Evolutionary conservation across 331 rosid genomes (phyloP).

Genomic region (Malus hybrid): DNA sequence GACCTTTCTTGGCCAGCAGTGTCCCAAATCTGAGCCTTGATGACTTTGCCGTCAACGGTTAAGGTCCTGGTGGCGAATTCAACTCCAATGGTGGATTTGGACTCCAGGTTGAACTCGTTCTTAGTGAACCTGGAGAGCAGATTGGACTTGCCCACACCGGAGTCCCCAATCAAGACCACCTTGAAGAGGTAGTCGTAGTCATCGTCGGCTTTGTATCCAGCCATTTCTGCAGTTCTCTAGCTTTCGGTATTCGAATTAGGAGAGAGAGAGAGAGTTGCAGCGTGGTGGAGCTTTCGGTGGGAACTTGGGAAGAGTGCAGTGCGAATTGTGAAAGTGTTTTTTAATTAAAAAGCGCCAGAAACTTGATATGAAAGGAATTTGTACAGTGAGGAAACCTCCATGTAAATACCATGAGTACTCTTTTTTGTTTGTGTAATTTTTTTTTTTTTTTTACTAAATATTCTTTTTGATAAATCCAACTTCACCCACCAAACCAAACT

Average conservation of each 20-base stretch:
- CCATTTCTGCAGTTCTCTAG: conserved; percentile 41
- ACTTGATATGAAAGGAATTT: neutral
- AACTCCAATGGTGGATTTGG: conserved; percentile 98
- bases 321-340: conserved; percentile 21
- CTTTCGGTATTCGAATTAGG: neutral
- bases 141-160: conserved; percentile 96
- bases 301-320: neutral
- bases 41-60: conserved; percentile 75
- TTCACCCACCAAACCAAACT: no score
- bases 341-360: conserved; percentile 19
- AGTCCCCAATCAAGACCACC: conserved; percentile 92
- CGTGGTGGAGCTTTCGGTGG: conserved; percentile 17
- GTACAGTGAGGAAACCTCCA: neutral
- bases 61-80: conserved; percentile 96
- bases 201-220: conserved; percentile 88
- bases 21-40: conserved; percentile 99
- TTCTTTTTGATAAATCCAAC: no score
- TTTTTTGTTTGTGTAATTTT: neutral
- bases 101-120: conserved; percentile 96
- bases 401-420: neutral
- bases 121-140: conserved; percentile 90
- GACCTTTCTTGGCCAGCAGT: conserved; percentile 99
- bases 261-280: neutral
- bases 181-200: conserved; percentile 95
- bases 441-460: no score